Evolutionary conservation across 164 flowering plant species (phyloP), one percentile per base, ranked within the genome.

Genomic region (Vitis amurensis): DNA sequence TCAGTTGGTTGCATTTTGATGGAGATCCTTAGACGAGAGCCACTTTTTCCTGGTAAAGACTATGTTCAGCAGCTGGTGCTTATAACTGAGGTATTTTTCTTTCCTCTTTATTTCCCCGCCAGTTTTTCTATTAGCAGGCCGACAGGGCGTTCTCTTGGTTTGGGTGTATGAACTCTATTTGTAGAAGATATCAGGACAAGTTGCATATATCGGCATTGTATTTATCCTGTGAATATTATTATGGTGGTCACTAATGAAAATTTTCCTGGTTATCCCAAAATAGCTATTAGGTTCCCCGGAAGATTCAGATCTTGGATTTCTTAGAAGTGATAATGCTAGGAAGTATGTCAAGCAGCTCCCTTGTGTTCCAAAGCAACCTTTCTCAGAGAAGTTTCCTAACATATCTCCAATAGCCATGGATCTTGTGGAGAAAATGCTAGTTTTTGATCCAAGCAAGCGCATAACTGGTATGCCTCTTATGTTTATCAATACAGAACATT

Each of bases 21-120:
- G 91, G 98, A 93, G 71, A 83, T 93, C 10, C 58, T 91, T 19
- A 82, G 74, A 65, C 77, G 98, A 73, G 87, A 91, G 64, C 89
- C 98, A 13, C 79, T 93, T n/a, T 93, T 93, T 69, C 97, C 94
- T 12, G 98, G 98, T 47, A 91, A 83, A 91, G 95, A 93, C 75
- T 91, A 91, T 75, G 91, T 86, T 73, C 91, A 91, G 67, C 98
- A 93, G 73, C 69, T 93, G 84, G 73, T 55, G 37, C 91, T 93
- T 57, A 89, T 93, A 68, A 89, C 87, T n/a, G 84, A 92, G 96
- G 98, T 92, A 70, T 19, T 23, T 15, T 8, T 73, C 49, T 19
- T 69, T 64, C 8, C 19, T 56, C 14, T 11, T 2, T 30, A 9
- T 55, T 3, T 29, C 47, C 0, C 55, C 27, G 30, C 16, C 1